Conservation (phyloP, 2,329 filamentous ascomycete genomes). For the Sporothrix euskadiensis region DNA sequence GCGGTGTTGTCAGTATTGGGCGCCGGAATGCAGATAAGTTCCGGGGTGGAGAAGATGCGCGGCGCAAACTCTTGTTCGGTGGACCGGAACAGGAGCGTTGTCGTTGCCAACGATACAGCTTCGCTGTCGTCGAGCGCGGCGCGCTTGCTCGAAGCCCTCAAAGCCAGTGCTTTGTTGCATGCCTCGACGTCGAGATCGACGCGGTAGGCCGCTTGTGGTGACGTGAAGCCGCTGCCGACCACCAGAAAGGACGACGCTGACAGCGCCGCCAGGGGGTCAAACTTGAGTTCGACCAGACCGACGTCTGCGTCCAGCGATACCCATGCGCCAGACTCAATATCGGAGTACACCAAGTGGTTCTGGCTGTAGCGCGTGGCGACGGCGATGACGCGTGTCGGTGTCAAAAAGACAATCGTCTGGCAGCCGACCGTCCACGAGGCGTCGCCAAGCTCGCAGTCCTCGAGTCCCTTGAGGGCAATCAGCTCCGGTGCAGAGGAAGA, state of each 20-base stretch:
- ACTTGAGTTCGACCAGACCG: slow-evolving; percentile 39
- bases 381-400: slow-evolving; percentile 41
- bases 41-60: slow-evolving; percentile 44
- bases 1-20: slow-evolving; percentile 10
- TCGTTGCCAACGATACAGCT: not conserved
- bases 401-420: slow-evolving; percentile 45
- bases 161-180: slow-evolving; percentile 28
- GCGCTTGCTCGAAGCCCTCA: not conserved
- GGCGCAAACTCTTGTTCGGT: slow-evolving; percentile 39
- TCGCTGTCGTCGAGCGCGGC: not conserved
- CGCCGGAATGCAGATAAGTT: slow-evolving; percentile 34
- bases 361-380: slow-evolving; percentile 39
- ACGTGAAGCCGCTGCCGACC: slow-evolving; percentile 41
- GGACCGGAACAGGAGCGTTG: slow-evolving; percentile 39
- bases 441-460: slow-evolving; percentile 46
- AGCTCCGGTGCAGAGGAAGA: not conserved
- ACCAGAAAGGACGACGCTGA: slow-evolving; percentile 43
- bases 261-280: slow-evolving; percentile 42
- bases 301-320: slow-evolving; percentile 40
- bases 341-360: slow-evolving; percentile 43
- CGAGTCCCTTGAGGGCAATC: slow-evolving; percentile 37
- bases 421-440: slow-evolving; percentile 39
- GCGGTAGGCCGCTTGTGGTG: slow-evolving; percentile 41
- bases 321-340: slow-evolving; percentile 41
- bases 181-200: slow-evolving; percentile 38